Evolutionary conservation across 805 yeast genomes (phyloP).

Genomic region (Barnettozyma populi): DNA sequence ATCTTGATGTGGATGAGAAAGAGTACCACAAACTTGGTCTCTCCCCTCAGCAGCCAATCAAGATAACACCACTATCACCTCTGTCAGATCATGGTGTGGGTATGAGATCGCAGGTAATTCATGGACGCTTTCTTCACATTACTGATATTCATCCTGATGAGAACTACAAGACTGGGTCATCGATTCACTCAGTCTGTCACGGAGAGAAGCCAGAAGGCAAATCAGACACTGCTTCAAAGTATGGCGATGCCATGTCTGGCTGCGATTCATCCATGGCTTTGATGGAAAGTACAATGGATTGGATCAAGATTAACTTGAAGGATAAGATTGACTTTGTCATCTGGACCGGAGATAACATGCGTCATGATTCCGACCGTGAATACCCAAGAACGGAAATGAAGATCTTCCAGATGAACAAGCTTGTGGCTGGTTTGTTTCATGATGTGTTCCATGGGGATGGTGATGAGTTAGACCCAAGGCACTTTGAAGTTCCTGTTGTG

Average conservation of each 20-base stretch:
- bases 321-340: slow-evolving; percentile 81
- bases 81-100: slow-evolving; percentile 6
- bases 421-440: slow-evolving; percentile 47
- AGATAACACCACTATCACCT: slow-evolving; percentile 16
- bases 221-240: slow-evolving; percentile 51
- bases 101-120: slow-evolving; percentile 21
- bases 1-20: slow-evolving; percentile 21
- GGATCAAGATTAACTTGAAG: slow-evolving; percentile 58
- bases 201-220: slow-evolving; percentile 28
- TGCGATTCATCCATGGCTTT: slow-evolving; percentile 71
- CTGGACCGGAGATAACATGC: slow-evolving; percentile 88
- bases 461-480: slow-evolving; percentile 33
- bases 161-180: slow-evolving; percentile 47
- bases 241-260: slow-evolving; percentile 70
- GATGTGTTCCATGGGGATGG: slow-evolving; percentile 40
- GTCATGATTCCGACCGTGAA: slow-evolving; percentile 76
- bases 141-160: slow-evolving; percentile 88
- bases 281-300: slow-evolving; percentile 56
- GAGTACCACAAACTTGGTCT: slow-evolving; percentile 33
- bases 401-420: slow-evolving; percentile 63
- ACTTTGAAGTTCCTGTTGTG: slow-evolving; percentile 43
- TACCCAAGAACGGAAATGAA: slow-evolving; percentile 69
- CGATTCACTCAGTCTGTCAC: slow-evolving; percentile 54
- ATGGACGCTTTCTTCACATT: slow-evolving; percentile 79
- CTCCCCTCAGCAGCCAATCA: slow-evolving; percentile 36